Evolutionary conservation across 257 asterid species (phyloP), one percentile per base, ranked within the genome.

Genomic region (Jacaranda copaia): DNA sequence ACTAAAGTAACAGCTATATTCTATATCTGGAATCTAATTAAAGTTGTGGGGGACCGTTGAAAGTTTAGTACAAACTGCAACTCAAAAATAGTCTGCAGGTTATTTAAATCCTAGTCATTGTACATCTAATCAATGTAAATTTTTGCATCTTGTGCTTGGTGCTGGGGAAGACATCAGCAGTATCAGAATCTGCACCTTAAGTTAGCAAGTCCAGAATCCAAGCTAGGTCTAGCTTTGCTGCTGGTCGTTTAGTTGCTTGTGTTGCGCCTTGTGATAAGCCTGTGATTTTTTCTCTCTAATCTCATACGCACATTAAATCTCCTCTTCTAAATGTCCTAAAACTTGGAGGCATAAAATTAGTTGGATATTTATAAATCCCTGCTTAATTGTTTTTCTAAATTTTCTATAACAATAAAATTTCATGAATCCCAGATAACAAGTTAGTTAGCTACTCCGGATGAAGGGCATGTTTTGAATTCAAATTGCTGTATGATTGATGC

Each of bases 371-470:
- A 20, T 65, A 58, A 32, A 20, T 1, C 32, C 32, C 32, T 25
- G 32, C 32, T 25, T 25, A 1, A 25, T 25, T 25, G 32, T 25
- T 25, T n/a, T 56, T 62, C 55, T 18, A 1, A 39, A 45, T 18
- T 52, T 20, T 62, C 8, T 11, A 12, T 45, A 52, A 55, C 66
- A 15, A 16, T 51, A 46, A 51, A 8, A 32, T 9, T n/a, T 66
- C 53, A 13, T 36, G 25, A 72, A 58, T 10, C 32, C 63, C 69
- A 61, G 19, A 5, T 65, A 72, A 49, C 56, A n/a, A 42, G 36
- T 15, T 70, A 46, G 74, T 77, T 68, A n/a, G 11, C 13, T 36
- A 1, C 74, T 32, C 70, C 57, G 53, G 20, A 55, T 73, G 8
- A 12, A 14, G 35, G 67, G 20, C 72, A 35, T 55, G 56, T 68